Evolutionary conservation across 1,139 yeast genomes (phyloP), one percentile per base, ranked within the genome.

Genomic region (Saccharomycopsis phalli): DNA sequence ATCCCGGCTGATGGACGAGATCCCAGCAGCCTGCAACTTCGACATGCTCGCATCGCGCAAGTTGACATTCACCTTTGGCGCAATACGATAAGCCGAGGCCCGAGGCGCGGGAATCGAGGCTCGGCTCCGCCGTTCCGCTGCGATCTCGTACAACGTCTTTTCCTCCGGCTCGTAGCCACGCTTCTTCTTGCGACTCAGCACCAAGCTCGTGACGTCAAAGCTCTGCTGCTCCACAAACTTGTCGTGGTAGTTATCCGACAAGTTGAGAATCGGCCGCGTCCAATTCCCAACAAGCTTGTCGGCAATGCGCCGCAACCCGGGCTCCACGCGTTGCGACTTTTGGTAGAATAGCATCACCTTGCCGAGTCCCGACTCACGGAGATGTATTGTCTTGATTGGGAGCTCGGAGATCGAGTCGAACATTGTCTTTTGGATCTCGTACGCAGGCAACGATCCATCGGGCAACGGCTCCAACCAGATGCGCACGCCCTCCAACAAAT

Each of bases 401-500:
- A 93, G 68, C 41, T 76, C 71, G 38, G 74, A 72, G 47, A 91
- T 66, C 27, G 94, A 81, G 18, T 67, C 66, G 51, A 93, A 82
- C 51, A 93, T 66, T 44, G 82, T 91, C 58, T 82, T 84, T 59
- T 93, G 98, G 50, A 93, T 88, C 60, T 88, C 95, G 61, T 83
- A 91, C 1, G 95, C 93, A 11, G 99, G 99, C 63, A 93, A 69
- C 5, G 96, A 86, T 34, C 94, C 95, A 66, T 93, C 98, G 1
- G 98, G 98, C 51, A 93, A 69, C 32, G 99, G 99, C 59, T 93
- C 99, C 46, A 93, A 69, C 99, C 99, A 93, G 58, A 86, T 79
- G 52, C 97, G 73, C 30, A 93, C 91, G 38, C 95, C 93, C 54
- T 91, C 96, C 50, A 93, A 69, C 53, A 93, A 63, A 60, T 93